Percentiles rank a stretch among this genome's conserved stretches.
Conservation (phyloP, 2,329 filamentous ascomycete species). For the Scedosporium dehoogii region DNA sequence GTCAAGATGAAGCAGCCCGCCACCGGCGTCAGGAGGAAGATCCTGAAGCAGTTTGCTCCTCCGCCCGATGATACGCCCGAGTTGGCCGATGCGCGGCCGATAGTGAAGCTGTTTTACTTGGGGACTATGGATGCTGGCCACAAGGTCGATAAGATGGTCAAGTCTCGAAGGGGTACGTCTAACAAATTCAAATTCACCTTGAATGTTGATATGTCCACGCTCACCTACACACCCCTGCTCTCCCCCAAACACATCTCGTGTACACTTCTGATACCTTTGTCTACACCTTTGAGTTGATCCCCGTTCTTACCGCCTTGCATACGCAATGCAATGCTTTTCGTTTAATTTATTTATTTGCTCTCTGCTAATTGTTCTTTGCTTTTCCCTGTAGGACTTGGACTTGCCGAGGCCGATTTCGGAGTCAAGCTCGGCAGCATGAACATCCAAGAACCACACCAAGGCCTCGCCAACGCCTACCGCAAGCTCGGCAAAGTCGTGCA, state of each 20-base stretch:
- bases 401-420: conserved; percentile 87
- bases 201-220: background rate
- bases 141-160: conserved; percentile 91
- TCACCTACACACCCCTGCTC: background rate
- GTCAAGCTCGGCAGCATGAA: conserved; percentile 81
- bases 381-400: conserved; percentile 62
- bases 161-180: conserved; percentile 70
- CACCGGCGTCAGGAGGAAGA: conserved; percentile 87
- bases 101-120: conserved; percentile 92
- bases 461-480: conserved; percentile 80
- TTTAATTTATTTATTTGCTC: conserved; percentile 6
- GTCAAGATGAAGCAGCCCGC: conserved; percentile 94
- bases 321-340: background rate
- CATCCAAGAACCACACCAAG: conserved; percentile 81
- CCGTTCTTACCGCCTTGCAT: background rate
- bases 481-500: conserved; percentile 93
- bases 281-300: background rate
- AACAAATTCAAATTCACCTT: background rate
- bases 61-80: conserved; percentile 96
- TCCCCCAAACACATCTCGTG: background rate
- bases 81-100: conserved; percentile 75
- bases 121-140: conserved; percentile 95
- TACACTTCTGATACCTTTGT: background rate
- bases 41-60: conserved; percentile 96
- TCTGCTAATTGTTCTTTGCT: conserved; percentile 6